phyloP scores from a whole-genome alignment of 257 asterid genomes.

The Verbena officinalis region DNA sequence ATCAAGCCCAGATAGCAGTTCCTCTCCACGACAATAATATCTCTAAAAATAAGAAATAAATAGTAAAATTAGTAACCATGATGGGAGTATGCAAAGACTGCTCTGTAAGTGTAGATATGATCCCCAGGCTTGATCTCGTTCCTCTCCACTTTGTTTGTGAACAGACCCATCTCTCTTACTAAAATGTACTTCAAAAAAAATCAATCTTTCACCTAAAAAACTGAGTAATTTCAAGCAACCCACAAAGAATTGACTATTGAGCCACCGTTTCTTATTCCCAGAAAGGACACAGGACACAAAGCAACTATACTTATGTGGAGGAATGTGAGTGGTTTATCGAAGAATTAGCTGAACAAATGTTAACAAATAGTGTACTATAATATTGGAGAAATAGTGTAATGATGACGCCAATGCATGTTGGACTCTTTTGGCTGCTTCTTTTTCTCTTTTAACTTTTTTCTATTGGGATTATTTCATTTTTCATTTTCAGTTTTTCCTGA shows the following conservation, averaged over 20 bases:
- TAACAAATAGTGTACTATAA: neutral
- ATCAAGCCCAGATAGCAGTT: slow-evolving; percentile 22
- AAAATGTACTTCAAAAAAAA: neutral
- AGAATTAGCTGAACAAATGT: slow-evolving; percentile 35
- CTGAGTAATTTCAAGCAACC: slow-evolving; percentile 7
- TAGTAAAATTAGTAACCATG: slow-evolving; percentile 49
- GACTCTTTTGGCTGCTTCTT: slow-evolving; percentile 3
- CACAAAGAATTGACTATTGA: neutral
- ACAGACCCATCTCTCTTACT: slow-evolving; percentile 57
- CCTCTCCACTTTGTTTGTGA: slow-evolving; percentile 69
- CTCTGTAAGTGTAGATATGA: slow-evolving; percentile 86
- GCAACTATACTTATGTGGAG: slow-evolving; percentile 21
- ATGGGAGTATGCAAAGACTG: slow-evolving; percentile 75
- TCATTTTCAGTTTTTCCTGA: neutral
- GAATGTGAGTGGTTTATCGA: slow-evolving; percentile 25
- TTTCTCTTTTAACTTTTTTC: neutral
- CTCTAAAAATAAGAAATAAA: neutral
- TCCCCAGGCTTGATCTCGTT: slow-evolving; percentile 68
- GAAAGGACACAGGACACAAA: slow-evolving; percentile 3
- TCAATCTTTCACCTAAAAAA: slow-evolving; percentile 8
- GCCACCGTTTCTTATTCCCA: slow-evolving; percentile 9
- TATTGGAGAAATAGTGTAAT: slow-evolving; percentile 1
- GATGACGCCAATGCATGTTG: slow-evolving; percentile 20
- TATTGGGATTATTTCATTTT: neutral
- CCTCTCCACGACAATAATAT: slow-evolving; percentile 3